Evolutionary conservation across 169 alveolate genomes (phyloP).

Genomic region (Plasmodium falciparum): DNA sequence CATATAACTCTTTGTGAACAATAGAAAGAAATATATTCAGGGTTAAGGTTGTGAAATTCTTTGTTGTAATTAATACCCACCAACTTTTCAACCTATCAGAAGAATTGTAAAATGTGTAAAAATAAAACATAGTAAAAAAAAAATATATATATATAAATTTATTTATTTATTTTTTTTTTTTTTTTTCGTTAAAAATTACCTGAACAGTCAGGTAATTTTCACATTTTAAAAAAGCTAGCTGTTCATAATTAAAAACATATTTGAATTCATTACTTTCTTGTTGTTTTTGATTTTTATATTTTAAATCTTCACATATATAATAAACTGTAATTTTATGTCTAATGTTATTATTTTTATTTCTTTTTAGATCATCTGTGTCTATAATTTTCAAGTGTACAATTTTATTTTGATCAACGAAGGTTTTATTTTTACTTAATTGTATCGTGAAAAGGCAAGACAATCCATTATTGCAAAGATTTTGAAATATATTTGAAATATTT

Average conservation of each 20-base stretch:
- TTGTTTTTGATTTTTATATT: background rate
- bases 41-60: background rate
- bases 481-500: background rate
- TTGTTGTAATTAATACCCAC: background rate
- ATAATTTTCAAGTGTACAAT: background rate
- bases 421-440: background rate
- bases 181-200: background rate
- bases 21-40: background rate
- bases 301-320: background rate
- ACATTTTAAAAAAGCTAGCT: background rate
- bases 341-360: background rate
- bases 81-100: background rate
- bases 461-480: background rate
- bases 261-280: background rate
- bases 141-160: too few relatives aligned
- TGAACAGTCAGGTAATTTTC: background rate
- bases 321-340: background rate
- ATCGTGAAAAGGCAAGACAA: background rate
- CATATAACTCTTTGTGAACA: background rate
- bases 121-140: background rate
- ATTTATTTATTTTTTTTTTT: background rate
- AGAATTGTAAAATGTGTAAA: background rate
- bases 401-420: background rate
- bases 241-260: background rate
- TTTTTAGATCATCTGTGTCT: background rate